Conservation (phyloP, 108 stramenopile species). For the Cyclotella atomus region DNA sequence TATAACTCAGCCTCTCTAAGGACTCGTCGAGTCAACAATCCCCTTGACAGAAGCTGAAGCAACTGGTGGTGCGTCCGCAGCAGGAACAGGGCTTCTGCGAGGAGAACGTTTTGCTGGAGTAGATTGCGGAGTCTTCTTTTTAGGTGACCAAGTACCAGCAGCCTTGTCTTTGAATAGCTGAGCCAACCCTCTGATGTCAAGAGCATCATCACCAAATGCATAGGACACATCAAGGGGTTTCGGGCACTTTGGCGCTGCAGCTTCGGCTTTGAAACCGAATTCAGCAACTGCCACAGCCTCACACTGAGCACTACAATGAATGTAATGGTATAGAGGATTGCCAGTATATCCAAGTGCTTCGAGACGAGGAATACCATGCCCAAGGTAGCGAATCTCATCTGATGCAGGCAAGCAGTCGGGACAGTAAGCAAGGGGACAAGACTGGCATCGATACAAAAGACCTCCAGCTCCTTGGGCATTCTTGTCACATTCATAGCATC, state of each 20-base stretch:
- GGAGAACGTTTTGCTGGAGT: constrained; percentile 1
- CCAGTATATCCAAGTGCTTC: constrained; percentile 52
- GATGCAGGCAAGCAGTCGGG: constrained; percentile 83
- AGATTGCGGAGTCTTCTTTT: background rate
- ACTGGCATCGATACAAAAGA: constrained; percentile 83
- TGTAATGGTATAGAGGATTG: constrained; percentile 56
- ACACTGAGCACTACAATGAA: constrained; percentile 65
- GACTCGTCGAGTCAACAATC: background rate
- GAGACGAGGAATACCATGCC: constrained; percentile 50
- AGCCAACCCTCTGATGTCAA: constrained; percentile 29
- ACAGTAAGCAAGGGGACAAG: constrained; percentile 78
- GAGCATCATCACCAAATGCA: constrained; percentile 49
- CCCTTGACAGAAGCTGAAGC: too few relatives aligned
- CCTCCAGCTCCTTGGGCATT: constrained; percentile 69
- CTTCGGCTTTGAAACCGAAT: constrained; percentile 38
- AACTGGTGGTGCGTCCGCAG: background rate
- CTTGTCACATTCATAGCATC: constrained; percentile 67
- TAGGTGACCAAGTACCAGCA: background rate
- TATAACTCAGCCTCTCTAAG: too few relatives aligned
- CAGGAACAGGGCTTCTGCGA: background rate
- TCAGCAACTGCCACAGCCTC: constrained; percentile 48
- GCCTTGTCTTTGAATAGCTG: constrained; percentile 31
- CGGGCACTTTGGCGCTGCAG: constrained; percentile 45
- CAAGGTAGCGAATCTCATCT: constrained; percentile 24
- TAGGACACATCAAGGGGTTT: constrained; percentile 48